These are phyloP conservation scores for Vinca minor DNA, from an alignment of 257 asterid genomes.

Conservation along the genomic window DNA sequence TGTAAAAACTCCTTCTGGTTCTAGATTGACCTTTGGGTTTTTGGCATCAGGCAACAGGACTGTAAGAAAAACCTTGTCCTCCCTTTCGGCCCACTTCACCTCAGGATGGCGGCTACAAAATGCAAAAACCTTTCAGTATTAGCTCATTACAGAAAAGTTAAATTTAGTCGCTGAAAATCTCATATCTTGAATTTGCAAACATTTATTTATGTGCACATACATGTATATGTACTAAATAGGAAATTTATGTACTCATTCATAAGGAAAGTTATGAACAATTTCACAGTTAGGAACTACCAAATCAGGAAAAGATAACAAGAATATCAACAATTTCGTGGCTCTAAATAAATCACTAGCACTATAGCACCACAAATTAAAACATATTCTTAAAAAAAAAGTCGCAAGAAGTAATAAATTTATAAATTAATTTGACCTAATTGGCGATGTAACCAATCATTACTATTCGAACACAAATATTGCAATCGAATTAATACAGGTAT, in stretches of 20 bases:
- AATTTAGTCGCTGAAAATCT: neutral
- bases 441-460: no score
- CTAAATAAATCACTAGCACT: neutral
- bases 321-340: neutral
- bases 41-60: slow-evolving; percentile 75
- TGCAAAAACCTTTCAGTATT: neutral
- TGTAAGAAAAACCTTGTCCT: slow-evolving; percentile 70
- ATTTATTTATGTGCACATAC: no score
- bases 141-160: no score
- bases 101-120: slow-evolving; percentile 72
- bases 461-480: neutral
- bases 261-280: no score
- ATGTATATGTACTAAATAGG: neutral
- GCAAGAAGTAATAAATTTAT: neutral
- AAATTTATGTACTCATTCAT: neutral
- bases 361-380: neutral
- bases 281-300: neutral
- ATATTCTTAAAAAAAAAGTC: neutral
- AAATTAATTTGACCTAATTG: no score
- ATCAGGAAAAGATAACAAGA: neutral
- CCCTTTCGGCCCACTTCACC: slow-evolving; percentile 95
- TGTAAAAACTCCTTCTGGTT: slow-evolving; percentile 78
- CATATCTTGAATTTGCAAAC: neutral
- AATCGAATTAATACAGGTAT: neutral
- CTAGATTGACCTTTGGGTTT: slow-evolving; percentile 66